phyloP scores from a whole-genome alignment of 2,329 filamentous ascomycete species.

The Talaromyces rugulosus region DNA sequence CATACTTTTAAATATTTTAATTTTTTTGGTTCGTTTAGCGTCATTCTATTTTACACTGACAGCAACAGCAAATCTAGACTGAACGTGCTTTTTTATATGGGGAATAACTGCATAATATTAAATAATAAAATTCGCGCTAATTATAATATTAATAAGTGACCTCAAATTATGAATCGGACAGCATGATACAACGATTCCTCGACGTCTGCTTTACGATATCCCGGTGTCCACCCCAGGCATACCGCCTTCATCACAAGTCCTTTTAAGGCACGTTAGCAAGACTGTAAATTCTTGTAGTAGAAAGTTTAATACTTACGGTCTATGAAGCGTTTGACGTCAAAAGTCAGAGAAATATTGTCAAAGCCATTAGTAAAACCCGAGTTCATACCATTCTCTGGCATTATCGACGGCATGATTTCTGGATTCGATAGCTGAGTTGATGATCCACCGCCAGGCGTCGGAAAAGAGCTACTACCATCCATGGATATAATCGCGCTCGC shows the following conservation, averaged over 20 bases:
- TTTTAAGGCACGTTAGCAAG: neutral
- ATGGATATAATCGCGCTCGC: neutral
- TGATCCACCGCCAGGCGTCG: neutral
- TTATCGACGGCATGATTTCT: neutral
- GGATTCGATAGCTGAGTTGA: neutral
- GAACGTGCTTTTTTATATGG: neutral
- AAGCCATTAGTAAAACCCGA: neutral
- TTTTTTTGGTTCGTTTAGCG: neutral
- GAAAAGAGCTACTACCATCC: neutral
- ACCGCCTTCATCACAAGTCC: conserved; percentile 8
- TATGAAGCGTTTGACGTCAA: conserved; percentile 10
- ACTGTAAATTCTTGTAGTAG: too few relatives aligned
- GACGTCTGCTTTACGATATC: conserved; percentile 14
- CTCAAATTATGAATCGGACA: neutral
- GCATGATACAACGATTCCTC: conserved; percentile 5
- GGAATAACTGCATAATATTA: neutral
- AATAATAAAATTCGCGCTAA: neutral
- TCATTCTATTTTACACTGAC: neutral
- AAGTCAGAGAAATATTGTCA: neutral
- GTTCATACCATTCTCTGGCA: neutral
- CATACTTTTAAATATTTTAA: neutral
- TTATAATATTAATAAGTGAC: neutral
- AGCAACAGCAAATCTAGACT: neutral
- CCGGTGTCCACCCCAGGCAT: conserved; percentile 13
- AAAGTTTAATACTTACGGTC: conserved; percentile 4